phyloP scores from a whole-genome alignment of 805 yeast species.

The Ogataea polymorpha region DNA sequence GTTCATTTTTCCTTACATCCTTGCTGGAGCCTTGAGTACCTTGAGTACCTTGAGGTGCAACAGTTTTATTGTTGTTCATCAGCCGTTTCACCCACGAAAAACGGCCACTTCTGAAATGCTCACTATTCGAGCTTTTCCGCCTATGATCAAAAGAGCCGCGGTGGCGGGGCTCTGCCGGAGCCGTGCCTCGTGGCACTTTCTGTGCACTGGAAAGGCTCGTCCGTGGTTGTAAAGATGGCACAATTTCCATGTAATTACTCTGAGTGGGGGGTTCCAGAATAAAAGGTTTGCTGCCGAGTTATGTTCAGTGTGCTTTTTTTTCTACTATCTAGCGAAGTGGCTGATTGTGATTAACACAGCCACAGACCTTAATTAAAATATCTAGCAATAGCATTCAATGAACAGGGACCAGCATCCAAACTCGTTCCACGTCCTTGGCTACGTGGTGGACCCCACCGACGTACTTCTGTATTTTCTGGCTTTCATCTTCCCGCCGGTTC shows the following conservation, averaged over 20 bases:
- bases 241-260: constrained; percentile 1
- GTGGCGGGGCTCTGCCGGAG: background rate
- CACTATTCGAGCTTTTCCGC: constrained; percentile 4
- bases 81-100: constrained; percentile 36
- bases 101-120: constrained; percentile 18
- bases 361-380: background rate
- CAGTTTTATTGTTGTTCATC: constrained; percentile 29
- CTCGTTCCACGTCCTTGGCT: constrained; percentile 15
- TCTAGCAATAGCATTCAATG: constrained; percentile 1
- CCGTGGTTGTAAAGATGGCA: background rate
- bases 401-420: constrained; percentile 17
- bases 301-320: background rate
- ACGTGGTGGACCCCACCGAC: constrained; percentile 38
- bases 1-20: background rate
- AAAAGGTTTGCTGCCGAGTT: constrained; percentile 2
- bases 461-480: constrained; percentile 57
- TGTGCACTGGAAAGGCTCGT: background rate
- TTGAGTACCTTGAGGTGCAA: constrained; percentile 2
- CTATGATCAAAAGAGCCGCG: constrained; percentile 9
- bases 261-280: too few species aligned
- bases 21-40: constrained; percentile 1
- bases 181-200: background rate
- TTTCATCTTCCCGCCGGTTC: constrained; percentile 69
- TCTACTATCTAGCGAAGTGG: background rate
- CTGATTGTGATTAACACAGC: background rate